Conservation (phyloP, 768 basidiomycete genomes). For the Antrodiella citrinella region DNA sequence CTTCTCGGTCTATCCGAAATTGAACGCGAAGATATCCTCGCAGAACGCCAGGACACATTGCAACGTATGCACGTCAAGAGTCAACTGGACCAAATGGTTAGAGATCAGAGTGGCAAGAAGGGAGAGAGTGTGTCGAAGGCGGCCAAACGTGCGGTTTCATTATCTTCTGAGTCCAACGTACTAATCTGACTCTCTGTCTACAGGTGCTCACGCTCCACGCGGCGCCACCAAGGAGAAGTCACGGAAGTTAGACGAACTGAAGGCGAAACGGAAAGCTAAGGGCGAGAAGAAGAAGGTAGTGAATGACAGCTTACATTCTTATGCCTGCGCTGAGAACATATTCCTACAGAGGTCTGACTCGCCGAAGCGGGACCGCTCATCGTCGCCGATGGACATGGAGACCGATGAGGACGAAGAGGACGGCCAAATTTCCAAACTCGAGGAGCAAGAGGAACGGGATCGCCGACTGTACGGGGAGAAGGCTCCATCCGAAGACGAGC, state of each 20-base stretch:
- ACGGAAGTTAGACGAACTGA: conserved; percentile 75
- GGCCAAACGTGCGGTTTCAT: conserved; percentile 56
- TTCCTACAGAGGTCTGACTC: conserved; percentile 32
- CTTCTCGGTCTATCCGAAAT: conserved; percentile 77
- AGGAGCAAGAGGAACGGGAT: conserved; percentile 66
- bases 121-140: conserved; percentile 61
- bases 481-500: conserved; percentile 32
- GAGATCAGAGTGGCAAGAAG: conserved; percentile 47
- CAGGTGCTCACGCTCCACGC: conserved; percentile 67
- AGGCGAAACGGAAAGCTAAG: conserved; percentile 80
- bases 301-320: background rate
- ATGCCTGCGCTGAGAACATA: no score
- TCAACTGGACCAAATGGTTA: conserved; percentile 66
- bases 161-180: background rate
- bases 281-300: conserved; percentile 77
- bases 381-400: conserved; percentile 82
- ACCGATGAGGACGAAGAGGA: conserved; percentile 74
- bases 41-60: conserved; percentile 72
- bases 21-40: conserved; percentile 82
- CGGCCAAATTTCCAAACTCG: conserved; percentile 65
- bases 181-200: no score
- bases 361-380: conserved; percentile 63
- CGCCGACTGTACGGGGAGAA: conserved; percentile 39
- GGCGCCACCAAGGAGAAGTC: conserved; percentile 78
- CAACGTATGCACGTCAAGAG: conserved; percentile 66